These are phyloP conservation scores for Penicillium glabrum DNA, from an alignment of 2,329 filamentous ascomycete species.

Conservation along the genomic window DNA sequence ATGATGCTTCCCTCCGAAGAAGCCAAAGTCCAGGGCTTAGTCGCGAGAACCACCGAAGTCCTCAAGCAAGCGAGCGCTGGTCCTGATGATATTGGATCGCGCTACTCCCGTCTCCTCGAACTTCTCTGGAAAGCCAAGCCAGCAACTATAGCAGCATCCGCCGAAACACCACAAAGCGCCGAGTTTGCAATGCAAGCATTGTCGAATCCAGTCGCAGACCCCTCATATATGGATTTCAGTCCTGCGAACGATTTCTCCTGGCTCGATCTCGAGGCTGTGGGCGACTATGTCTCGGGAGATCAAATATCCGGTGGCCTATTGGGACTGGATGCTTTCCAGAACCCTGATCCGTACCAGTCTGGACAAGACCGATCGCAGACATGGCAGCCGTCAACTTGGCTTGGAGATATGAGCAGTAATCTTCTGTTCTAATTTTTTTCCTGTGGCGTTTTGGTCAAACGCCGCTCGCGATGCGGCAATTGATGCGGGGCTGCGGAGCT, in stretches of 20 bases:
- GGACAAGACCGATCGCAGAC: constrained; percentile 32
- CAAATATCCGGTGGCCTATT: constrained; percentile 38
- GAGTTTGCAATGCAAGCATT: constrained; percentile 33
- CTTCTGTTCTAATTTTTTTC: constrained; percentile 30
- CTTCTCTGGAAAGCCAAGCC: constrained; percentile 57
- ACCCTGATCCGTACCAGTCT: constrained; percentile 29
- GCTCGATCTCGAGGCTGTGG: constrained; percentile 61
- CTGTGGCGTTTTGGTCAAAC: constrained; percentile 4
- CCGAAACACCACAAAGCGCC: constrained; percentile 30
- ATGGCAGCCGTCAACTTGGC: constrained; percentile 43
- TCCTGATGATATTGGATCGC: constrained; percentile 59
- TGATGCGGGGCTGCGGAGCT: constrained; percentile 26
- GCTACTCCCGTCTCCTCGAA: constrained; percentile 61
- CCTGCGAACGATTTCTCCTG: constrained; percentile 61
- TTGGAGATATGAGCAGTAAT: constrained; percentile 39
- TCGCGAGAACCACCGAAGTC: constrained; percentile 59
- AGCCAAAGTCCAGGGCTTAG: constrained; percentile 57
- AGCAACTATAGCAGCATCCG: constrained; percentile 25
- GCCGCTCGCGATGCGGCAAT: constrained; percentile 12
- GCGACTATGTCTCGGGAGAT: constrained; percentile 55
- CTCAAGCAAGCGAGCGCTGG: constrained; percentile 59
- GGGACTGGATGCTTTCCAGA: constrained; percentile 37
- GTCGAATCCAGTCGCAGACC: constrained; percentile 36
- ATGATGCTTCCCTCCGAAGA: constrained; percentile 58
- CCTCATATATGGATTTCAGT: constrained; percentile 42